These are phyloP conservation scores for Castanea mollissima DNA, from an alignment of 306 rosid species.

Conservation along the genomic window DNA sequence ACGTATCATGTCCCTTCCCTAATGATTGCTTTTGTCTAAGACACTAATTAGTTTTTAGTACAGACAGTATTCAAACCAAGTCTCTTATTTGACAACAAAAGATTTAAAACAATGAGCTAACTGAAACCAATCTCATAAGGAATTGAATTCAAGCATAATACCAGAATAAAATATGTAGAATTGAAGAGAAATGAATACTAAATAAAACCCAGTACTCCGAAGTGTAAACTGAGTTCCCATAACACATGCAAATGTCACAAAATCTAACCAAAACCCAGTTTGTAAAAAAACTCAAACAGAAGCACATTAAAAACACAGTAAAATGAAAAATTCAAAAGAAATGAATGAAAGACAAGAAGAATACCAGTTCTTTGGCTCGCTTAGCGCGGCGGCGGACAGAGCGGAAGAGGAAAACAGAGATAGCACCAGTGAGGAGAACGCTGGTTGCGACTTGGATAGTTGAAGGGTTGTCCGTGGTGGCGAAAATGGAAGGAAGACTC, in stretches of 20 bases:
- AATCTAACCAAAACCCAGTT: conserved; percentile 12
- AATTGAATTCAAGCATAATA: conserved; percentile 14
- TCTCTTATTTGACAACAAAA: too few relatives aligned
- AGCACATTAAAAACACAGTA: background rate
- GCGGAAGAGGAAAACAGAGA: conserved; percentile 80
- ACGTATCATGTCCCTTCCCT: too few relatives aligned
- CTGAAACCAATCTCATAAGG: background rate
- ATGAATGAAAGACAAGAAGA: background rate
- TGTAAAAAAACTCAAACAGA: background rate
- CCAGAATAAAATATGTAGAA: background rate
- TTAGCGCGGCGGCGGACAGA: conserved; percentile 85
- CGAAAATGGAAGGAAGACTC: conserved; percentile 60
- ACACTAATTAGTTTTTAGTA: too few relatives aligned
- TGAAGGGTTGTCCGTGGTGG: conserved; percentile 74
- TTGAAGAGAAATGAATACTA: background rate
- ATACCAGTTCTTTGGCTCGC: conserved; percentile 79
- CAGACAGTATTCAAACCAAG: too few relatives aligned
- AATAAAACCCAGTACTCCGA: background rate
- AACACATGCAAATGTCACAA: background rate
- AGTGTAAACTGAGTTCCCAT: background rate
- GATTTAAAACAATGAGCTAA: background rate
- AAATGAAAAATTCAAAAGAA: background rate
- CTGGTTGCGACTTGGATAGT: conserved; percentile 78
- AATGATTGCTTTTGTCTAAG: too few relatives aligned
- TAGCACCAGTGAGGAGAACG: conserved; percentile 83